Evolutionary conservation across 2,329 filamentous ascomycete species (phyloP).

Genomic region (Sarocladiaceae sp.): DNA sequence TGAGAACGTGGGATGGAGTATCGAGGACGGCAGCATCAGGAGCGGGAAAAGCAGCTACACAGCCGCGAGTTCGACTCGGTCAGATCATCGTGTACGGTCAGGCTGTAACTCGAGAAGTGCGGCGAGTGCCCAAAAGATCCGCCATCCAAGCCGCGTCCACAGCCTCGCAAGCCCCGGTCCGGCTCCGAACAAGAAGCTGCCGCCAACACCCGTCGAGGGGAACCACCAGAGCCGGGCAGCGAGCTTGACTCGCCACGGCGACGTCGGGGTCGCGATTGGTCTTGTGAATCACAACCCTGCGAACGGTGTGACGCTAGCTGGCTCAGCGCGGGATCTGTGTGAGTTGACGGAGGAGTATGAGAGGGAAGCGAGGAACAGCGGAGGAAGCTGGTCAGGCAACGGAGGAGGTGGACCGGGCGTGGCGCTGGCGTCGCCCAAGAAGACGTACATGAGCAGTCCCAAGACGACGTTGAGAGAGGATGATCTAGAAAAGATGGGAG

Average conservation of each 20-base stretch:
- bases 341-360: constrained; percentile 25
- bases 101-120: background rate
- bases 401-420: constrained; percentile 12
- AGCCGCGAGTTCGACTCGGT: background rate
- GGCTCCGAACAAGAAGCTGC: constrained; percentile 38
- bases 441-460: constrained; percentile 9
- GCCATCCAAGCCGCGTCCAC: constrained; percentile 11
- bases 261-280: constrained; percentile 13
- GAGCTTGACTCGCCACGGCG: constrained; percentile 8
- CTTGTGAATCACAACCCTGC: constrained; percentile 12
- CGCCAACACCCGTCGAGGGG: constrained; percentile 20
- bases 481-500: constrained; percentile 22
- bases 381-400: constrained; percentile 14
- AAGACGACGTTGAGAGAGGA: constrained; percentile 15
- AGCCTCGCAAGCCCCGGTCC: constrained; percentile 31
- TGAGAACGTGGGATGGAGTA: constrained; percentile 12
- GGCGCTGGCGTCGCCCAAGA: constrained; percentile 10
- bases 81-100: no score
- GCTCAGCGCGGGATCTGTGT: constrained; percentile 22
- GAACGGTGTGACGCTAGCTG: constrained; percentile 13
- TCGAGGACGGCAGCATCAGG: background rate
- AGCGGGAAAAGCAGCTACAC: constrained; percentile 5
- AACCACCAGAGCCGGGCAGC: constrained; percentile 14
- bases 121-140: background rate
- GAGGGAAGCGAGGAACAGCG: constrained; percentile 16